Conservation (phyloP, 1,284 basidiomycete genomes). For the Pseudozyma hubeiensis region DNA sequence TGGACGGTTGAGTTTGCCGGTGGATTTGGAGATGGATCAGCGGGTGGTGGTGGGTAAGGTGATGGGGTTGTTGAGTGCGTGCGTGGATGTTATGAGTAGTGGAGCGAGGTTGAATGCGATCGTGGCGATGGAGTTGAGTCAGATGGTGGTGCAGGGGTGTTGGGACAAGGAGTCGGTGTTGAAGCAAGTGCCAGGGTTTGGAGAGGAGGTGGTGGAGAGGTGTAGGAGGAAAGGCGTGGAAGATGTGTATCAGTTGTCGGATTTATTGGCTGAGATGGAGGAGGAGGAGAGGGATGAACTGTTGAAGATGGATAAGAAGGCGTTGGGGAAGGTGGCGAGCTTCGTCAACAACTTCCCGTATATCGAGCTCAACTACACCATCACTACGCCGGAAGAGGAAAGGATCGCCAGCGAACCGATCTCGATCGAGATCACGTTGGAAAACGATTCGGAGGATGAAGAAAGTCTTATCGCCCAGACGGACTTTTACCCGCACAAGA, state of each 20-base stretch:
- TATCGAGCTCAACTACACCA: constrained; percentile 84
- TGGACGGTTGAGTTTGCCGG: constrained; percentile 87
- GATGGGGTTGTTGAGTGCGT: constrained; percentile 76
- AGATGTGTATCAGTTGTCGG: constrained; percentile 63
- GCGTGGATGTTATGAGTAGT: constrained; percentile 97
- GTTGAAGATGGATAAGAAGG: constrained; percentile 83
- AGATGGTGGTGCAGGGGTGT: constrained; percentile 98
- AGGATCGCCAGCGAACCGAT: constrained; percentile 78
- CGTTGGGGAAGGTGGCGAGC: constrained; percentile 71
- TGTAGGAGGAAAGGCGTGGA: constrained; percentile 74
- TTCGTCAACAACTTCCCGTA: constrained; percentile 74
- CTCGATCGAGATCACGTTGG: constrained; percentile 80
- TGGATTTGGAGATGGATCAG: constrained; percentile 93
- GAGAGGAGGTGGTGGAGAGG: constrained; percentile 77
- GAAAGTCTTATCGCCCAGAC: constrained; percentile 80
- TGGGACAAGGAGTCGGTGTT: constrained; percentile 85
- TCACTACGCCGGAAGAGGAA: constrained; percentile 74
- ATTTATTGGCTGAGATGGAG: constrained; percentile 59
- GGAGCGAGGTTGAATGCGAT: constrained; percentile 94
- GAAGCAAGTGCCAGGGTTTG: constrained; percentile 96
- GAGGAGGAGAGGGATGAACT: constrained; percentile 74
- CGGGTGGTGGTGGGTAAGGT: constrained; percentile 86
- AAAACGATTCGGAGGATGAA: constrained; percentile 82
- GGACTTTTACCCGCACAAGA: constrained; percentile 88
- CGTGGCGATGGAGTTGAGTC: constrained; percentile 97